phyloP scores from a whole-genome alignment of 805 yeast genomes.

The Schwanniomyces pseudopolymorphus region DNA sequence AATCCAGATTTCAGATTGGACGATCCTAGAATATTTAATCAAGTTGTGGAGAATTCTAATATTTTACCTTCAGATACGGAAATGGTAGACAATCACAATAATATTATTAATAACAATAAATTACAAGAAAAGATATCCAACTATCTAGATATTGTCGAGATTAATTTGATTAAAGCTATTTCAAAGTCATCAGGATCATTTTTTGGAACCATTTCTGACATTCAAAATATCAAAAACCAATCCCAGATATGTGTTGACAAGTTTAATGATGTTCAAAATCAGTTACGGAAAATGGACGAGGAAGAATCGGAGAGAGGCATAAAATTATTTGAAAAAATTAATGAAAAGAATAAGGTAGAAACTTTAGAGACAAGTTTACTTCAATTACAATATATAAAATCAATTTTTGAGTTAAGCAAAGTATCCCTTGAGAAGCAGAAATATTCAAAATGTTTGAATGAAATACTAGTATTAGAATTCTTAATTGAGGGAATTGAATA shows the following conservation, averaged over 20 bases:
- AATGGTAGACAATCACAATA: conserved; percentile 18
- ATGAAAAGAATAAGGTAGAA: conserved; percentile 58
- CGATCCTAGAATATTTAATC: conserved; percentile 79
- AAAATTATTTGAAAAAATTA: conserved; percentile 47
- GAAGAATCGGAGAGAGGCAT: conserved; percentile 53
- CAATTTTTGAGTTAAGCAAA: conserved; percentile 34
- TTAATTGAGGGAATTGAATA: conserved; percentile 40
- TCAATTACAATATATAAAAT: conserved; percentile 45
- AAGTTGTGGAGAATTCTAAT: conserved; percentile 63
- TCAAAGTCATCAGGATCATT: conserved; percentile 82
- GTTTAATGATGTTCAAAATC: conserved; percentile 45
- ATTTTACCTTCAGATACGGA: conserved; percentile 32
- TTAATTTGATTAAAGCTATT: conserved; percentile 76
- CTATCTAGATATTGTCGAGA: conserved; percentile 83
- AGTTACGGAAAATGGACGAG: conserved; percentile 46
- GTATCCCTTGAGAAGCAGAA: conserved; percentile 43
- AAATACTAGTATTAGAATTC: conserved; percentile 55
- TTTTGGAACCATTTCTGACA: conserved; percentile 78
- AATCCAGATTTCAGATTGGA: conserved; percentile 73
- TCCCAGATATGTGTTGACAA: conserved; percentile 51
- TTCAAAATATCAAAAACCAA: conserved; percentile 59
- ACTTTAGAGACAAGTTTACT: conserved; percentile 60
- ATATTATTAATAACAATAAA: conserved; percentile 49
- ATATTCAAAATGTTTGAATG: conserved; percentile 54
- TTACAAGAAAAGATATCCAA: conserved; percentile 78